These are phyloP conservation scores for Carex kokanica DNA, from an alignment of 176 grass and related monocot species.

Conservation along the genomic window DNA sequence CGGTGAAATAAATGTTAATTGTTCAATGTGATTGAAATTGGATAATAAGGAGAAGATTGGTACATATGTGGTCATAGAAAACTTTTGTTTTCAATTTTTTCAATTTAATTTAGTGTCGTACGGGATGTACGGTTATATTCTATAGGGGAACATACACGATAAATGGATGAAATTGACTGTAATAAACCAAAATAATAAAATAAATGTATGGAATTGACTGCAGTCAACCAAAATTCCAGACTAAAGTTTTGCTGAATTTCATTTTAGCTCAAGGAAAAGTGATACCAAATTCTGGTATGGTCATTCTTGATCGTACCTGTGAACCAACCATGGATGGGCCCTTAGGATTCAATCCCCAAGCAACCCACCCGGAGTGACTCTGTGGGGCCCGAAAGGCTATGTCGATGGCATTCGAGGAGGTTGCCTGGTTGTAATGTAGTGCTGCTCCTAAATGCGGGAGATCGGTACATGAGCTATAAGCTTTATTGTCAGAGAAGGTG, in stretches of 20 bases:
- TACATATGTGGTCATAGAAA: neutral
- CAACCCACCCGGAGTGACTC: constrained; percentile 48
- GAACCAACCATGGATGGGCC: constrained; percentile 65
- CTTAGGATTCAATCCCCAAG: constrained; percentile 78
- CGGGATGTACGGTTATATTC: neutral
- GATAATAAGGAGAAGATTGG: no score
- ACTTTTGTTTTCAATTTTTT: neutral
- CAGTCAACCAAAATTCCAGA: neutral
- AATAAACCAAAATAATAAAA: neutral
- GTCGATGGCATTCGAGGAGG: constrained; percentile 23
- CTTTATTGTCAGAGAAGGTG: constrained; percentile 58
- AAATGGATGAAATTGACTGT: neutral
- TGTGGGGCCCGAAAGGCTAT: constrained; percentile 76
- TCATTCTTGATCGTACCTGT: constrained; percentile 21
- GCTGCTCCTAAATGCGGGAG: constrained; percentile 65
- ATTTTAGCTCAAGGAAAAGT: neutral
- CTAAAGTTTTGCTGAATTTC: neutral
- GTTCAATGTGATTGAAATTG: neutral
- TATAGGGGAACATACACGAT: neutral
- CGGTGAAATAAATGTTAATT: neutral
- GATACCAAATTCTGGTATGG: neutral
- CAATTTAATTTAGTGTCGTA: neutral
- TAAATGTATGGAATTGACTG: neutral
- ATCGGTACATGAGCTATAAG: constrained; percentile 53
- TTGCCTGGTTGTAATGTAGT: constrained; percentile 71